A percentile compares a stretch with the other conserved stretches of the same genome.
Evolutionary conservation across 192 early-diverging fungal genomes (phyloP).

Genomic region (Podila epigama): DNA sequence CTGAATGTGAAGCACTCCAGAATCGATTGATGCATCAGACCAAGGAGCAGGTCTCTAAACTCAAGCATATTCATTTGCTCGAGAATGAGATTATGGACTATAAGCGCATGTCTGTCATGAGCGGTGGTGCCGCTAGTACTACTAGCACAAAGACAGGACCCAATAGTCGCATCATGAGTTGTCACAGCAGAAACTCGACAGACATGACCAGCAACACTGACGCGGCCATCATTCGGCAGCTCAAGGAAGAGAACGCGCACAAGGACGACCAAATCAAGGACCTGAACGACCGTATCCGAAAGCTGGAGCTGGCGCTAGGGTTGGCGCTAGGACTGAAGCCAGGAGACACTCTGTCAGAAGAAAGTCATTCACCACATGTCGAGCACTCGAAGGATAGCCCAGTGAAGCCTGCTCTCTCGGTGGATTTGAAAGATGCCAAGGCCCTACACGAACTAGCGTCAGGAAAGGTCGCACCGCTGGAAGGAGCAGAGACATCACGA

Average conservation of each 20-base stretch:
- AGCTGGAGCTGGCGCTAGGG: neutral
- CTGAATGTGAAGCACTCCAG: slow-evolving; percentile 29
- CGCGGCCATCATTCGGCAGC: slow-evolving; percentile 6
- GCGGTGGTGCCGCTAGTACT: neutral
- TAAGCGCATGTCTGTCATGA: slow-evolving; percentile 26
- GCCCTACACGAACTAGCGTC: neutral
- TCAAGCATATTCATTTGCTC: slow-evolving; percentile 29
- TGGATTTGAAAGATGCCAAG: neutral
- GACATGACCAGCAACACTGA: neutral
- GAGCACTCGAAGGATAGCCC: too few species aligned
- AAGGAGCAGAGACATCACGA: neutral
- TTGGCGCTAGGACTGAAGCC: neutral
- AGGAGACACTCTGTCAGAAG: neutral
- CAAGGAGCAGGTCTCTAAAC: slow-evolving; percentile 23
- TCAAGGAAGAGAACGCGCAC: slow-evolving; percentile 23
- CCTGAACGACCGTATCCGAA: neutral
- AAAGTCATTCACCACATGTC: neutral
- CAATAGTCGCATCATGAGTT: neutral
- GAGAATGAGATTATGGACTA: slow-evolving; percentile 28
- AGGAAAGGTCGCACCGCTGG: neutral
- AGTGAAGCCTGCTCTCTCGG: too few species aligned
- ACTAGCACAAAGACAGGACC: neutral
- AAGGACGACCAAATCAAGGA: slow-evolving; percentile 29
- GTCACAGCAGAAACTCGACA: slow-evolving; percentile 8
- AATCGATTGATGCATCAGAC: slow-evolving; percentile 19